These are phyloP conservation scores for Boletus pseudopeckii DNA, from an alignment of 768 basidiomycete genomes.

Conservation along the genomic window DNA sequence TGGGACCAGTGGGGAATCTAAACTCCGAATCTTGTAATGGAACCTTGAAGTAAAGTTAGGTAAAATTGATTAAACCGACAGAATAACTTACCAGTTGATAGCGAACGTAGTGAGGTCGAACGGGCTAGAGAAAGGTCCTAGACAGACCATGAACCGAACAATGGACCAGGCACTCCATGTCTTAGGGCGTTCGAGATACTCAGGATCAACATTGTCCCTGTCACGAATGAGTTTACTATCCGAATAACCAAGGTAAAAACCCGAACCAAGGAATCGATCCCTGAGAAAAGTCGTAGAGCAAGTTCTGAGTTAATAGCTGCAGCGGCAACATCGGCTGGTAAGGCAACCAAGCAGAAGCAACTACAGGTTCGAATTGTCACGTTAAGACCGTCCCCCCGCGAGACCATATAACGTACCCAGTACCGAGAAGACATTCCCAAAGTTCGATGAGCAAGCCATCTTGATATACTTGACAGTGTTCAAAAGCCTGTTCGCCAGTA, in stretches of 20 bases:
- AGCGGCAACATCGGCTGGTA: constrained; percentile 37
- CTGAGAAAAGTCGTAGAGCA: constrained; percentile 37
- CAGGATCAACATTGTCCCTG: constrained; percentile 38
- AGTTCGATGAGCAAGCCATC: constrained; percentile 37
- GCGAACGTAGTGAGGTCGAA: constrained; percentile 32
- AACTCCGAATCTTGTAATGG: constrained; percentile 28
- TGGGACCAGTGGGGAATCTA: constrained; percentile 27
- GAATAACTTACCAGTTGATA: constrained; percentile 30
- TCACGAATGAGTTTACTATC: constrained; percentile 5
- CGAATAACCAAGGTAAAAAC: neutral
- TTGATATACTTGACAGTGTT: constrained; percentile 38
- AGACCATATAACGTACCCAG: constrained; percentile 19
- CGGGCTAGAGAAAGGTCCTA: constrained; percentile 36
- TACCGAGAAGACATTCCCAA: constrained; percentile 34
- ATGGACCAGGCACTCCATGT: constrained; percentile 35
- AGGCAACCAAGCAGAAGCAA: constrained; percentile 37
- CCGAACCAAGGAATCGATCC: constrained; percentile 35
- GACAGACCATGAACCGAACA: constrained; percentile 34
- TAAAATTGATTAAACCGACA: neutral
- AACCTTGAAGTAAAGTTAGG: constrained; percentile 21
- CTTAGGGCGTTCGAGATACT: constrained; percentile 32
- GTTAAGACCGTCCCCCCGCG: neutral
- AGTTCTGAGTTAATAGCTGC: constrained; percentile 32
- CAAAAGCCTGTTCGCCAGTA: constrained; percentile 25
- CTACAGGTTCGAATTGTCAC: constrained; percentile 9